Evolutionary conservation across 2,329 filamentous ascomycete species (phyloP).

Genomic region (Fusarium annulatum): DNA sequence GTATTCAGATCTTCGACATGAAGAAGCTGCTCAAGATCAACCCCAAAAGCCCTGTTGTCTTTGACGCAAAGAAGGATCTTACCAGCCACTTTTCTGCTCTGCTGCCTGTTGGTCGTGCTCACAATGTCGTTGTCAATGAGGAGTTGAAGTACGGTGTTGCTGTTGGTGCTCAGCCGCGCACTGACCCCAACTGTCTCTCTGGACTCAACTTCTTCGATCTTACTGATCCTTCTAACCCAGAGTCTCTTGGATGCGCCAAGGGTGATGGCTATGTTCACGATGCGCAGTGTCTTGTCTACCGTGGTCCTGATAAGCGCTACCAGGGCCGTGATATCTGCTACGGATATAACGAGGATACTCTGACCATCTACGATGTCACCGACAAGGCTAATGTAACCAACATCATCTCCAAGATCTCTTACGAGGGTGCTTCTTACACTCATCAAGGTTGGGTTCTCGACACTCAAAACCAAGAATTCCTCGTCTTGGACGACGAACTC

Average conservation of each 20-base stretch:
- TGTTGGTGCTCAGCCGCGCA: slow-evolving; percentile 55
- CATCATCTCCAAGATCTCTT: slow-evolving; percentile 63
- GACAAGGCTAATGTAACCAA: slow-evolving; percentile 57
- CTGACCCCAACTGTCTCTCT: slow-evolving; percentile 54
- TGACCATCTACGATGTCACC: slow-evolving; percentile 66
- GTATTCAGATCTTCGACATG: slow-evolving; percentile 74
- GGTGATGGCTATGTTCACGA: slow-evolving; percentile 70
- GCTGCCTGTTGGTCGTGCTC: slow-evolving; percentile 55
- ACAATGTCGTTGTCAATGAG: slow-evolving; percentile 64
- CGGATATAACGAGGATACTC: slow-evolving; percentile 64
- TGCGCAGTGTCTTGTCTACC: slow-evolving; percentile 67
- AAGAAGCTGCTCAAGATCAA: slow-evolving; percentile 61
- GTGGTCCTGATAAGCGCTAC: slow-evolving; percentile 61
- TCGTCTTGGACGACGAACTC: slow-evolving; percentile 65
- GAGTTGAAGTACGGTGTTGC: slow-evolving; percentile 61
- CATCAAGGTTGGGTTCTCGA: slow-evolving; percentile 69
- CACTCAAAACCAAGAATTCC: slow-evolving; percentile 55
- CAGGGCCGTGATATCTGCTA: slow-evolving; percentile 65
- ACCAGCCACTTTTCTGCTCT: slow-evolving; percentile 50
- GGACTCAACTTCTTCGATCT: slow-evolving; percentile 70
- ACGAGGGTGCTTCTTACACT: slow-evolving; percentile 67
- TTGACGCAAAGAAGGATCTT: slow-evolving; percentile 49
- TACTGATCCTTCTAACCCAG: slow-evolving; percentile 63
- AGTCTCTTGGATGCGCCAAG: slow-evolving; percentile 62
- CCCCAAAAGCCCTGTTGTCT: slow-evolving; percentile 52